A percentile compares a stretch with the other conserved stretches of the same genome.
Conservation (phyloP, 208 protist species). For the Crithidia acanthocephali region DNA sequence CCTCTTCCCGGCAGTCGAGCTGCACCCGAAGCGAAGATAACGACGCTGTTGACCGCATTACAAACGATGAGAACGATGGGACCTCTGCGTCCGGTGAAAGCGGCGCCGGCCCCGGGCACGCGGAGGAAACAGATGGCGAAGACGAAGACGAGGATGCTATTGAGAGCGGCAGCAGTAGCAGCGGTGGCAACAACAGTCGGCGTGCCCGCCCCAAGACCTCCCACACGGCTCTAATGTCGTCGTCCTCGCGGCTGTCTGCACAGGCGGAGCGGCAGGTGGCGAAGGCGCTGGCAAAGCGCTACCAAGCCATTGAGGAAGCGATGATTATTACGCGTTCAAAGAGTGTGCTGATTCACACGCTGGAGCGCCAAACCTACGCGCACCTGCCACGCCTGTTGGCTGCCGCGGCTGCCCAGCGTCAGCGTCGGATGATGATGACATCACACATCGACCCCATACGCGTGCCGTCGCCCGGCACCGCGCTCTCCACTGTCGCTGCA, state of each 20-base stretch:
- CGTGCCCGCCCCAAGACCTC: not conserved
- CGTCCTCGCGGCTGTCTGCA: slow-evolving; percentile 9
- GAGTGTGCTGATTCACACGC: slow-evolving; percentile 54
- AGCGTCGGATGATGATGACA: slow-evolving; percentile 21
- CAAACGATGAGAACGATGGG: not conserved
- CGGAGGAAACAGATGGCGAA: not conserved
- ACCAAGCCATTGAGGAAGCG: slow-evolving; percentile 56
- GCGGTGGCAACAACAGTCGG: not conserved
- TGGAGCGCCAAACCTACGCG: slow-evolving; percentile 31
- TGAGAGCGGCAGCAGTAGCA: slow-evolving; percentile 1
- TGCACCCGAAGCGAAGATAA: not conserved
- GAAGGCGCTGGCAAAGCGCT: slow-evolving; percentile 32
- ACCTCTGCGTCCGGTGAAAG: not conserved
- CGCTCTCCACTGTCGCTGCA: not conserved
- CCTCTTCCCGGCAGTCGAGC: not conserved
- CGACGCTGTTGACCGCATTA: too few species aligned
- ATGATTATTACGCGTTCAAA: slow-evolving; percentile 73
- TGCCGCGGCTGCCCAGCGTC: slow-evolving; percentile 25
- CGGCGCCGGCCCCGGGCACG: not conserved
- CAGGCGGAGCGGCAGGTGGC: slow-evolving; percentile 5
- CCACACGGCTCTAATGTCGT: not conserved
- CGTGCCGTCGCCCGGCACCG: not conserved
- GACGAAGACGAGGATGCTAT: not conserved
- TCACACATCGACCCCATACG: not conserved
- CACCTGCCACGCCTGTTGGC: slow-evolving; percentile 25